Conservation (phyloP, 106 monocot species). For the Platanthera guangdongensis region DNA sequence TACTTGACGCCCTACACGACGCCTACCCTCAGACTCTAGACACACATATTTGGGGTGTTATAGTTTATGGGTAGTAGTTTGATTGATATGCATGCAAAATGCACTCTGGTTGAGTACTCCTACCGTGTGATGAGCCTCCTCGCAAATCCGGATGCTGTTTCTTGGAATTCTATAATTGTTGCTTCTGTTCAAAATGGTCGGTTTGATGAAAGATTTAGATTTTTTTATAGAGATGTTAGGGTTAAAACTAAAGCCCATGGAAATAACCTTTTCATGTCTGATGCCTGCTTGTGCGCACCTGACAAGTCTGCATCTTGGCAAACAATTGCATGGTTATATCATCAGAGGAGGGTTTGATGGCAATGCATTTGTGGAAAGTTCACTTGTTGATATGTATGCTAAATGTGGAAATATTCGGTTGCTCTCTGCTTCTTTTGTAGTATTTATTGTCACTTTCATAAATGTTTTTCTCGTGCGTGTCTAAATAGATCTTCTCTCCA, state of each 20-base stretch:
- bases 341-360: conserved; percentile 34
- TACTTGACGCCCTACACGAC: too few relatives aligned
- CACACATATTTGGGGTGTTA: too few relatives aligned
- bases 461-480: too few relatives aligned
- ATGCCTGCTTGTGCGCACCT: conserved; percentile 74
- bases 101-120: too few relatives aligned
- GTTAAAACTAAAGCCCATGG: conserved; percentile 34
- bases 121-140: conserved; percentile 41
- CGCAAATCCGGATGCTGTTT: conserved; percentile 33
- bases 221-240: conserved; percentile 51
- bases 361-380: conserved; percentile 56
- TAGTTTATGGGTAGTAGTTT: too few relatives aligned
- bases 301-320: conserved; percentile 58
- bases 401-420: conserved; percentile 55
- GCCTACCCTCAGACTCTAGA: too few relatives aligned
- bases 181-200: conserved; percentile 75
- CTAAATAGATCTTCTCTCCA: too few relatives aligned
- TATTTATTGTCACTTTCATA: too few relatives aligned
- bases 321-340: conserved; percentile 64
- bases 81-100: conserved; percentile 83
- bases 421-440: too few relatives aligned
- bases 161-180: conserved; percentile 80
- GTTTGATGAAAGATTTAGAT: conserved; percentile 52
- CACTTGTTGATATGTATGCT: conserved; percentile 84
- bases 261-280: conserved; percentile 56